A percentile compares a stretch with the other conserved stretches of the same genome.
Conservation (phyloP, 495 filamentous ascomycete genomes). For the Glonium stellatum region DNA sequence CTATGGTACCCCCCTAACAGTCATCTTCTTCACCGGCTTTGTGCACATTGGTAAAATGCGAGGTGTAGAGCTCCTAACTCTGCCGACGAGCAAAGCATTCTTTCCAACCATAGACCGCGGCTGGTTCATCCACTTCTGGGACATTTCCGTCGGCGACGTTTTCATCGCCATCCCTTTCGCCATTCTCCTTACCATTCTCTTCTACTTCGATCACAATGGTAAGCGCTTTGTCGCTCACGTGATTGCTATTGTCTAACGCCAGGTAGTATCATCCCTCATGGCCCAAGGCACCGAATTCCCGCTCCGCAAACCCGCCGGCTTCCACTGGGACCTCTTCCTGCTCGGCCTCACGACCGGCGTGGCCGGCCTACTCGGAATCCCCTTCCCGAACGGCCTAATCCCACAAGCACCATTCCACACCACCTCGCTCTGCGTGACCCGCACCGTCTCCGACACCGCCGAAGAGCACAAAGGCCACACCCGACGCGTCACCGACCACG, state of each 20-base stretch:
- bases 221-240: constrained; percentile 23
- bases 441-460: constrained; percentile 38
- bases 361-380: constrained; percentile 77
- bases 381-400: constrained; percentile 79
- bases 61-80: constrained; percentile 42
- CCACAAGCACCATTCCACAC: constrained; percentile 91
- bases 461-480: constrained; percentile 52
- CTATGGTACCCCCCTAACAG: constrained; percentile 53
- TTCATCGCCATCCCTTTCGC: constrained; percentile 89
- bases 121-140: constrained; percentile 89
- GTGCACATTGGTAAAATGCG: constrained; percentile 76
- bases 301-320: constrained; percentile 82
- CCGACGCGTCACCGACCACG: constrained; percentile 50
- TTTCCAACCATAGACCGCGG: constrained; percentile 68
- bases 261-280: constrained; percentile 67
- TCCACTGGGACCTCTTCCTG: constrained; percentile 94
- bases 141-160: constrained; percentile 63
- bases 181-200: constrained; percentile 75
- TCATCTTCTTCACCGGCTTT: constrained; percentile 84
- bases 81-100: constrained; percentile 54
- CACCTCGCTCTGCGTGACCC: constrained; percentile 49
- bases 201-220: constrained; percentile 76
- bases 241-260: background rate
- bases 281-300: constrained; percentile 92
- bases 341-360: constrained; percentile 82